Conservation (phyloP, 192 early-diverging fungal genomes). For the Allomyces macrogynus region DNA sequence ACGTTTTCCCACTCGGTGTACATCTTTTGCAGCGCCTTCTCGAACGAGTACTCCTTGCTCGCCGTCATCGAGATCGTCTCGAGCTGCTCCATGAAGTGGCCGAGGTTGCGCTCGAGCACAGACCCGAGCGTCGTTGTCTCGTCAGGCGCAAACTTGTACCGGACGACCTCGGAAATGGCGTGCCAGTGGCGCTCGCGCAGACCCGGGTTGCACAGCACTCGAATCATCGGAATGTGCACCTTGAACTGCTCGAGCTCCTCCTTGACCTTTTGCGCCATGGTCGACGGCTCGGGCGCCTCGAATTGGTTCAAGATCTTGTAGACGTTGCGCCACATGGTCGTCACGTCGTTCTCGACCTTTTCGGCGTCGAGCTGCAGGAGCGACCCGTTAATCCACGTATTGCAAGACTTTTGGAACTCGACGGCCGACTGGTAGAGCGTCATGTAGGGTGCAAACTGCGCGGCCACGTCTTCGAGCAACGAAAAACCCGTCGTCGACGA, state of each 20-base stretch:
- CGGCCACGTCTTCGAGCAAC: slow-evolving; percentile 15
- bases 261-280: slow-evolving; percentile 34
- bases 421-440: slow-evolving; percentile 37
- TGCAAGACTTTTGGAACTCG: slow-evolving; percentile 37
- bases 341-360: slow-evolving; percentile 33
- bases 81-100: slow-evolving; percentile 26
- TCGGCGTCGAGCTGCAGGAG: slow-evolving; percentile 39
- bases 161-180: slow-evolving; percentile 51
- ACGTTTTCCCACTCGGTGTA: slow-evolving; percentile 35
- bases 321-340: slow-evolving; percentile 36
- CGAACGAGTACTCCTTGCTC: slow-evolving; percentile 41
- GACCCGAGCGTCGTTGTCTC: slow-evolving; percentile 33
- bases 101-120: slow-evolving; percentile 31
- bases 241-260: slow-evolving; percentile 40
- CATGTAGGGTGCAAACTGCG: slow-evolving; percentile 25
- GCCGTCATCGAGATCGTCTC: slow-evolving; percentile 29
- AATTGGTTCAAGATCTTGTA: slow-evolving; percentile 26
- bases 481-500: slow-evolving; percentile 23
- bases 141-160: slow-evolving; percentile 60
- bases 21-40: slow-evolving; percentile 43
- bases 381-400: slow-evolving; percentile 35
- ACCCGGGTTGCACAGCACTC: slow-evolving; percentile 35
- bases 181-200: slow-evolving; percentile 50
- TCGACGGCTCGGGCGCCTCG: slow-evolving; percentile 21
- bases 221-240: slow-evolving; percentile 30